Evolutionary conservation across 2,329 filamentous ascomycete genomes (phyloP), one percentile per base, ranked within the genome.

Genomic region (Davidsoniella eucalypti): DNA sequence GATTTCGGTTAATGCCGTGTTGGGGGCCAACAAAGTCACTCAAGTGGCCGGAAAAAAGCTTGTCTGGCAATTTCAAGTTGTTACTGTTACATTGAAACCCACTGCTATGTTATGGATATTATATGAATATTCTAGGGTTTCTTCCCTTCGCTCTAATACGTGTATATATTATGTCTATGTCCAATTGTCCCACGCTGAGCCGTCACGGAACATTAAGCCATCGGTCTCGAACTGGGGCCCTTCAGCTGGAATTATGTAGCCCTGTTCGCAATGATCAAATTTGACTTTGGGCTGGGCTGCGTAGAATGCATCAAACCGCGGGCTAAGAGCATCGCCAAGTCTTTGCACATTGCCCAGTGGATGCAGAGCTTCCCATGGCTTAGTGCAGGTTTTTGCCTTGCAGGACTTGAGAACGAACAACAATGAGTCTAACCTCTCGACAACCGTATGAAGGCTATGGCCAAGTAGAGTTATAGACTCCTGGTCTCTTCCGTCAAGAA

Each of bases 401-500:
- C 76, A 80, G 1, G 73, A 73, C 63, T 80, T 80, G 43, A 76
- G 66, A 1, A 78, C 72, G 45, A 80, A 64, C 9, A 80, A 63
- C 0, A 80, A 65, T 1, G 75, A 65, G 55, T 80, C 75, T 0
- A 81, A 65, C 4, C 74, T 68, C n/a, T 65, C 59, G n/a, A 70
- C 57, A 2, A 76, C 62, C 49, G 68, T 66, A 7, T 59, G 47
- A 1, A 69, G 55, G 14, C 64, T 58, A 9, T 61, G 56, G 4
- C 63, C 63, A 5, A 66, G 57, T n/a, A 68, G 51, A 1, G 42
- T 55, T 1, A 50, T 53, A 7, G 40, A 50, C 47, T 10, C 53
- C 25, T 8, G 42, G 43, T 42, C 26, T 5, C 44, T 44, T 0
- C 47, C 5, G 39, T 56, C 56, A 5, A 61, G 52, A 1, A 62